Conservation (phyloP, 768 basidiomycete species). For the Boletus tylopilopsis region DNA sequence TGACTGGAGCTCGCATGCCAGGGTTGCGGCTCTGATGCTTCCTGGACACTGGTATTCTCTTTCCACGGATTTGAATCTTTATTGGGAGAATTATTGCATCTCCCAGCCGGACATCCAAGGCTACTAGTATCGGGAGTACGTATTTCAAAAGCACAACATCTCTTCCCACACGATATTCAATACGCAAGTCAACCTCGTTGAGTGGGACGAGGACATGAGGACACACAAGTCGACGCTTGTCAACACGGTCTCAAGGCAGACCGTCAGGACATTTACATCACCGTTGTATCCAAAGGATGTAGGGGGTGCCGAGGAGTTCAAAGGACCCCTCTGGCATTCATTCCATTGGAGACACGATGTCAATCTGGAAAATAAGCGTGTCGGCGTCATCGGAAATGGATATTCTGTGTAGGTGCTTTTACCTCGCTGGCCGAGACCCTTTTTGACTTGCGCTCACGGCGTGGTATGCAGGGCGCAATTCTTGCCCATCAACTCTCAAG, state of each 20-base stretch:
- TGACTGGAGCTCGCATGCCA: background rate
- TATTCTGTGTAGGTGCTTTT: slow-evolving; percentile 47
- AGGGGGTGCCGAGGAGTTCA: slow-evolving; percentile 30
- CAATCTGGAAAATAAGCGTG: slow-evolving; percentile 45
- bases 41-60: background rate
- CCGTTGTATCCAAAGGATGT: background rate
- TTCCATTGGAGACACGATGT: slow-evolving; percentile 55
- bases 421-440: slow-evolving; percentile 7
- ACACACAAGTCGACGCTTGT: slow-evolving; percentile 39
- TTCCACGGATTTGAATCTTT: slow-evolving; percentile 1
- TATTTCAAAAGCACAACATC: slow-evolving; percentile 42
- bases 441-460: slow-evolving; percentile 1
- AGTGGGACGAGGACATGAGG: slow-evolving; percentile 44
- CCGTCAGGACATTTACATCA: slow-evolving; percentile 6
- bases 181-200: slow-evolving; percentile 32
- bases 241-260: slow-evolving; percentile 33
- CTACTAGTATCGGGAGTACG: slow-evolving; percentile 40
- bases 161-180: slow-evolving; percentile 36
- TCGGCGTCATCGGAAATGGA: slow-evolving; percentile 64
- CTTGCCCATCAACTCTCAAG: slow-evolving; percentile 48
- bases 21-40: slow-evolving; percentile 1
- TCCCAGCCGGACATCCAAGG: slow-evolving; percentile 6
- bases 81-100: background rate
- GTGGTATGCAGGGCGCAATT: slow-evolving; percentile 50
- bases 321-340: no score